Conservation (phyloP, 805 yeast species). For the Candida nonsorbophila region DNA sequence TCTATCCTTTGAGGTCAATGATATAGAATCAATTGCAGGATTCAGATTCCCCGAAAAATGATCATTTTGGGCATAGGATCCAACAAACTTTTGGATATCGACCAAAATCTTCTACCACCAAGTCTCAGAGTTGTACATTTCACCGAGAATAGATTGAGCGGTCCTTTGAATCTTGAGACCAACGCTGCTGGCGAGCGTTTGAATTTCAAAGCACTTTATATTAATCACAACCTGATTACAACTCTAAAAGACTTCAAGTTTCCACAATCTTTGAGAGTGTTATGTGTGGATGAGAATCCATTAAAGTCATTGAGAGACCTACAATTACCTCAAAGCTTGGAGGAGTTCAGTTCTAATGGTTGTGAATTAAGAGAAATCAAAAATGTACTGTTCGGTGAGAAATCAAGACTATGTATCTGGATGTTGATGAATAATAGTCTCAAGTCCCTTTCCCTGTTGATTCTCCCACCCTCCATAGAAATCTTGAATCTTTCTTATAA, state of each 20-base stretch:
- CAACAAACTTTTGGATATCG: conserved; percentile 8
- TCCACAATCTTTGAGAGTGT: conserved; percentile 7
- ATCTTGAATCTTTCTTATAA: conserved; percentile 8
- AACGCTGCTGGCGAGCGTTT: conserved; percentile 10
- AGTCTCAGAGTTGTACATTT: conserved; percentile 9
- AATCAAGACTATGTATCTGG: too few species aligned
- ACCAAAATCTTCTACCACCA: conserved; percentile 9
- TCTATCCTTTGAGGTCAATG: conserved; percentile 14
- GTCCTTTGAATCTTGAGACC: conserved; percentile 8
- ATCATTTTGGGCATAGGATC: conserved; percentile 13
- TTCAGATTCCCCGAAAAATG: conserved; percentile 11
- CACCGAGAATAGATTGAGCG: conserved; percentile 13
- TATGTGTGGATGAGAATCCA: conserved; percentile 14
- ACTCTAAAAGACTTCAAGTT: conserved; percentile 10
- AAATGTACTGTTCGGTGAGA: conserved; percentile 8
- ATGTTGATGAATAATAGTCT: too few species aligned
- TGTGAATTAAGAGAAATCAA: conserved; percentile 9
- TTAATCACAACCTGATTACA: conserved; percentile 12
- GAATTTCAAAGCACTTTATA: conserved; percentile 9
- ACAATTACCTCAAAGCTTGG: conserved; percentile 7
- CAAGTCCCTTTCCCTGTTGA: too few species aligned
- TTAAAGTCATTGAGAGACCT: conserved; percentile 5
- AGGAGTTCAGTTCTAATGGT: conserved; percentile 14
- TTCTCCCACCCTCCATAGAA: conserved; percentile 8
- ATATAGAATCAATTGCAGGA: conserved; percentile 9